These are phyloP conservation scores for Colletotrichum gigasporum DNA, from an alignment of 2,329 filamentous ascomycete species.

Conservation along the genomic window DNA sequence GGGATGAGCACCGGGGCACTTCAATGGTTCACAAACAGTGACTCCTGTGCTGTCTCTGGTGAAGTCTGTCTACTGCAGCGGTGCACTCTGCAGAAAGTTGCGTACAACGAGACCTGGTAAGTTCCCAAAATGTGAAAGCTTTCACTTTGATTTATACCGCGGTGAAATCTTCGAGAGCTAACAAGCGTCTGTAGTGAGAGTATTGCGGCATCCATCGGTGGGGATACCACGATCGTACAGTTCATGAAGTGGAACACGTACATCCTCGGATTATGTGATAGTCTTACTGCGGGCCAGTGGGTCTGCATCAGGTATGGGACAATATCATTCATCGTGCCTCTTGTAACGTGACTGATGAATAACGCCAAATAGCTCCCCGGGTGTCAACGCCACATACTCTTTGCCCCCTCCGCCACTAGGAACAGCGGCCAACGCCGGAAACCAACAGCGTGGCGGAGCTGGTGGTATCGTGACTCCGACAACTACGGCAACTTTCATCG, in stretches of 20 bases:
- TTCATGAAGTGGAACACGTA: not conserved
- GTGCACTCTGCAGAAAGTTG: not conserved
- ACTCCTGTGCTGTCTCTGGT: not conserved
- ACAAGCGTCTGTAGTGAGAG: not conserved
- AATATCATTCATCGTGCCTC: too few relatives aligned
- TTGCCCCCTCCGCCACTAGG: not conserved
- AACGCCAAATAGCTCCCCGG: not conserved
- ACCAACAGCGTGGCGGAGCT: not conserved
- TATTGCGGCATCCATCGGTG: not conserved
- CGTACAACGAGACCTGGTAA: not conserved
- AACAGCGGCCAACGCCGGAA: not conserved
- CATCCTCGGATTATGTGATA: not conserved
- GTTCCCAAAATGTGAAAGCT: not conserved
- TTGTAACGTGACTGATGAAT: not conserved
- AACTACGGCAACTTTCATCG: too few relatives aligned
- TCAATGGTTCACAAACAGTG: not conserved
- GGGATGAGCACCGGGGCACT: not conserved
- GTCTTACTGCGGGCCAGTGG: not conserved
- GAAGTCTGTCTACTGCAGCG: not conserved
- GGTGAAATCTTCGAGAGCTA: too few relatives aligned
- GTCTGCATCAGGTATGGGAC: not conserved
- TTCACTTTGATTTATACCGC: not conserved
- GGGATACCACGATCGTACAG: not conserved
- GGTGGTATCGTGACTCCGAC: not conserved
- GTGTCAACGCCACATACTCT: not conserved